phyloP scores from a whole-genome alignment of 1,139 yeast species.

The Yamadazyma epiphylla region DNA sequence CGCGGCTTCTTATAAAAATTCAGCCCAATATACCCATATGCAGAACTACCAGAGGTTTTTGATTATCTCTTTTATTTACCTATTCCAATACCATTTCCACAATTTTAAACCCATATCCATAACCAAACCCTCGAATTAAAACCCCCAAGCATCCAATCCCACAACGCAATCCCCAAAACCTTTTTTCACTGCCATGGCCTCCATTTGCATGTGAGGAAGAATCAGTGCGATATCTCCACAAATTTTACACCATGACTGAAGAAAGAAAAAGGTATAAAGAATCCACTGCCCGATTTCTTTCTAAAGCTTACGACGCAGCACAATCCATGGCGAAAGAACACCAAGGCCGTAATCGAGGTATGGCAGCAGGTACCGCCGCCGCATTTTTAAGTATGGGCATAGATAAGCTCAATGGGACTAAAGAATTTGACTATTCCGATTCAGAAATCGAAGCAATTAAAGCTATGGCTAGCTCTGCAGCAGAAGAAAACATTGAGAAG shows the following conservation, averaged over 20 bases:
- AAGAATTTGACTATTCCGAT: slow-evolving; percentile 8
- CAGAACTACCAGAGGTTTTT: no score
- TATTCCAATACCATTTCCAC: no score
- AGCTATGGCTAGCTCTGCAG: slow-evolving; percentile 14
- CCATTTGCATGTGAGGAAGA: slow-evolving; percentile 2
- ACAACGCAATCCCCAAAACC: no score
- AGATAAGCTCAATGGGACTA: slow-evolving; percentile 24
- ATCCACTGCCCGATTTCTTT: slow-evolving; percentile 7
- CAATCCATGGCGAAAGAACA: slow-evolving; percentile 25
- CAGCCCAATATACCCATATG: no score
- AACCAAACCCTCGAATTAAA: no score
- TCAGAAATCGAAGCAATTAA: slow-evolving; percentile 13
- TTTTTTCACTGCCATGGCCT: not conserved
- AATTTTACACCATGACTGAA: slow-evolving; percentile 9
- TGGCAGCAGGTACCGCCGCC: slow-evolving; percentile 59
- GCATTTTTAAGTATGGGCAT: slow-evolving; percentile 52
- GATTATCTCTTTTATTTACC: no score
- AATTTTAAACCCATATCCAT: no score
- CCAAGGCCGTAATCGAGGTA: slow-evolving; percentile 39
- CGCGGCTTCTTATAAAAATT: slow-evolving; percentile 30
- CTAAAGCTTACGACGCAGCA: slow-evolving; percentile 12
- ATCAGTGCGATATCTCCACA: slow-evolving; percentile 3
- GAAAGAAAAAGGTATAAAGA: slow-evolving; percentile 5
- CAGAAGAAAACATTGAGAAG: slow-evolving; percentile 4
- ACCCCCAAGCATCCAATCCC: no score